A percentile compares a stretch with the other conserved stretches of the same genome.
Conservation (phyloP, 441 rosid species). For the Syzygium syzygioides region DNA sequence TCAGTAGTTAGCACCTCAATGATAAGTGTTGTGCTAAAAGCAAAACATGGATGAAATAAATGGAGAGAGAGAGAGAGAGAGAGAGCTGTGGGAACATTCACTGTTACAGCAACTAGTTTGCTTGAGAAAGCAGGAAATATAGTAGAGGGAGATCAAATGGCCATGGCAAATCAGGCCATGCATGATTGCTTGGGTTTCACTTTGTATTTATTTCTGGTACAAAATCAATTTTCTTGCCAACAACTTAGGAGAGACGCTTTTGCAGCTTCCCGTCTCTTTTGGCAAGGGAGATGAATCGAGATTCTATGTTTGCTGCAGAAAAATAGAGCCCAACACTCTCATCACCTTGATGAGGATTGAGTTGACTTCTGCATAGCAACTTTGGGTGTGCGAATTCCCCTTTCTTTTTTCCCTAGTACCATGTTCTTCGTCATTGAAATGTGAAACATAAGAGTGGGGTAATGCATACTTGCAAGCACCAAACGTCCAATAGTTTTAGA, state of each 20-base stretch:
- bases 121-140: conserved; percentile 52
- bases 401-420: not conserved
- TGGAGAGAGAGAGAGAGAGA: conserved; percentile 13
- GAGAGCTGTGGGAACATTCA: not conserved
- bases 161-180: conserved; percentile 16
- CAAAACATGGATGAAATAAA: conserved; percentile 21
- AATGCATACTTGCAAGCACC: not conserved
- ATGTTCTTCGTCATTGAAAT: not conserved
- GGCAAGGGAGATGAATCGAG: not conserved
- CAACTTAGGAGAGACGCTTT: conserved; percentile 13
- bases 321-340: not conserved
- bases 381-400: not conserved
- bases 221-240: not conserved
- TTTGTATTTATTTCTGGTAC: conserved; percentile 2
- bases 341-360: not conserved
- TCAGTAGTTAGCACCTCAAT: conserved; percentile 12
- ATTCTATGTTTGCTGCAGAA: not conserved
- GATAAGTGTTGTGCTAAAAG: conserved; percentile 16
- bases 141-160: conserved; percentile 25
- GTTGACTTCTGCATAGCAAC: not conserved
- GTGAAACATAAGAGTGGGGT: not conserved
- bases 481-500: not conserved
- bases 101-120: conserved; percentile 49
- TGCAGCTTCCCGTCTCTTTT: not conserved
- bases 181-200: conserved; percentile 35